These are phyloP conservation scores for Conringia planisiliqua DNA, from an alignment of 345 rosid genomes.

Conservation along the genomic window DNA sequence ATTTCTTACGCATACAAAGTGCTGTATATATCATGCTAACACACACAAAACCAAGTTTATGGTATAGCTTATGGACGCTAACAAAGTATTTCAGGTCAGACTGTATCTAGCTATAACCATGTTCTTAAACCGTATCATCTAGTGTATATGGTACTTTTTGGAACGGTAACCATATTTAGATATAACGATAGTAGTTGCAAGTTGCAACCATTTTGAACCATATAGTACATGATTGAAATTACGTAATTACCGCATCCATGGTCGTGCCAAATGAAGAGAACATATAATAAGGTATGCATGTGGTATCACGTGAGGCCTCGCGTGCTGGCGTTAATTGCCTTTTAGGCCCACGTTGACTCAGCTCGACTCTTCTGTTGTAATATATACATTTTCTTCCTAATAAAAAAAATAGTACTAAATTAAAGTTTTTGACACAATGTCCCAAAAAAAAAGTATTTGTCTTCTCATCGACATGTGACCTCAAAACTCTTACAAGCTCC, in stretches of 20 bases:
- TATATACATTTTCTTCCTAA: not conserved
- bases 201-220: not conserved
- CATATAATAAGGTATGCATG: conserved; percentile 29
- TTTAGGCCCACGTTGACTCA: conserved; percentile 39
- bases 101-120: not conserved
- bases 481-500: not conserved
- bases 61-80: not conserved
- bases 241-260: not conserved
- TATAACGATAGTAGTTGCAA: not conserved
- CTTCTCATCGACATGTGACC: conserved; percentile 36
- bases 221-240: not conserved
- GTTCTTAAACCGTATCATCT: not conserved
- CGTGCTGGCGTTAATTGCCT: conserved; percentile 45
- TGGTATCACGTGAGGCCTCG: conserved; percentile 45
- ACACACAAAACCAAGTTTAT: too few relatives aligned
- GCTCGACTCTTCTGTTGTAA: not conserved
- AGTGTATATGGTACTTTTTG: not conserved
- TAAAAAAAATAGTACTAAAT: not conserved
- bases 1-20: too few relatives aligned
- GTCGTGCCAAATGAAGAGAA: not conserved
- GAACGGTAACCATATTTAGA: not conserved
- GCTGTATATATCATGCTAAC: too few relatives aligned
- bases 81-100: not conserved
- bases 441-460: conserved; percentile 23
- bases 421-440: not conserved